Conservation (phyloP, 2,329 filamentous ascomycete species). For the Alternaria brassicae region DNA sequence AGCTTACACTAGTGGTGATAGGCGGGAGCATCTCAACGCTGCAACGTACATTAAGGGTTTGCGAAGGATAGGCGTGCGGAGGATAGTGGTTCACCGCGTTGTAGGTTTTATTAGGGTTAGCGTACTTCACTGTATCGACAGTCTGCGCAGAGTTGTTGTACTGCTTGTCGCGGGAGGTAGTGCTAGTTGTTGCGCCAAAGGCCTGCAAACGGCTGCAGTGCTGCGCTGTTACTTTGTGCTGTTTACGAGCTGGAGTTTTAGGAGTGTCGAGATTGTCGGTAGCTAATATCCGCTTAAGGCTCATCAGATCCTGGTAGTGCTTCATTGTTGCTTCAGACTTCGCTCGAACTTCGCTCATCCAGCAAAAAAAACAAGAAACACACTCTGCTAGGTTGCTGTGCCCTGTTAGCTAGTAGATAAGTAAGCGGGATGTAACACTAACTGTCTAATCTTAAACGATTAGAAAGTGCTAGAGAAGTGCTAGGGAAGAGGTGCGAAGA, state of each 20-base stretch:
- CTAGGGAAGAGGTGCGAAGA: background rate
- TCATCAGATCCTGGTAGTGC: background rate
- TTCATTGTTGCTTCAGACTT: background rate
- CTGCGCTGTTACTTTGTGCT: background rate
- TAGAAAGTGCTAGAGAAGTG: background rate
- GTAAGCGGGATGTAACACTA: background rate
- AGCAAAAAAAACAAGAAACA: background rate
- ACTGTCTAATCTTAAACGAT: background rate
- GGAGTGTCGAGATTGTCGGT: background rate
- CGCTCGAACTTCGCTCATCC: background rate
- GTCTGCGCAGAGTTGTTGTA: background rate
- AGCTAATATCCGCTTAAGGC: background rate
- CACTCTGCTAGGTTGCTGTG: background rate
- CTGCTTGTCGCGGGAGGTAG: background rate
- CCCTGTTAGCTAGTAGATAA: background rate
- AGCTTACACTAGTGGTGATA: background rate
- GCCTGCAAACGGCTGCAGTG: background rate
- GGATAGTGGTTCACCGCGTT: background rate
- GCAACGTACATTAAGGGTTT: background rate
- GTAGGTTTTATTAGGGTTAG: background rate
- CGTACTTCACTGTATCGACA: background rate
- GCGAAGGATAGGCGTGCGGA: background rate
- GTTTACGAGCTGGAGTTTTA: background rate
- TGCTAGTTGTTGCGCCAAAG: conserved; percentile 3
- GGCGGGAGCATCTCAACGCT: background rate